phyloP scores from a whole-genome alignment of 805 yeast genomes.

The Yarrowia keelungensis region DNA sequence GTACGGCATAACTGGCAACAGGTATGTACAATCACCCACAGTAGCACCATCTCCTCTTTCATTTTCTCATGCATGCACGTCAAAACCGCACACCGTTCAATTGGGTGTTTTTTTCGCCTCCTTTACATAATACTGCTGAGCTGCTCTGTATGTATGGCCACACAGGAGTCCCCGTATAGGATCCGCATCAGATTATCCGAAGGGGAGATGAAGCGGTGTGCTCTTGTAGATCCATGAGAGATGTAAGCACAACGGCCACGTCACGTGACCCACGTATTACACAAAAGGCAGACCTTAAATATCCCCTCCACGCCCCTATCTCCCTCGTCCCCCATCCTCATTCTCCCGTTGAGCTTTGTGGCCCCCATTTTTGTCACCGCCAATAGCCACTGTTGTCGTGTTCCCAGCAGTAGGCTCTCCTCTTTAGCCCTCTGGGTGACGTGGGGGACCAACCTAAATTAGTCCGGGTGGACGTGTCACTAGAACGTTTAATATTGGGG shows the following conservation, averaged over 20 bases:
- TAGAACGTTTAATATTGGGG: no score
- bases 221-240: background rate
- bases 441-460: constrained; percentile 39
- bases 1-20: no score
- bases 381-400: constrained; percentile 13
- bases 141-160: background rate
- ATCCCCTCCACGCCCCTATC: no score
- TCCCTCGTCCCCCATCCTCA: no score
- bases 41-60: no score
- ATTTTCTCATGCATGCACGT: constrained; percentile 1
- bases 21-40: no score
- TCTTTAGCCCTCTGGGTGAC: constrained; percentile 12
- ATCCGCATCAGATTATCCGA: no score
- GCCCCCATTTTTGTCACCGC: constrained; percentile 26
- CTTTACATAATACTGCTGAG: background rate
- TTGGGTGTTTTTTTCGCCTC: background rate
- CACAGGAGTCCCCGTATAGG: background rate
- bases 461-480: constrained; percentile 30
- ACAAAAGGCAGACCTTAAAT: no score
- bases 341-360: background rate
- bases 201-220: no score
- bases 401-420: constrained; percentile 1
- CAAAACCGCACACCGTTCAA: constrained; percentile 14
- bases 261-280: no score
- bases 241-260: background rate